Conservation (phyloP, 2,329 filamentous ascomycete genomes). For the Albifimbria verrucaria region DNA sequence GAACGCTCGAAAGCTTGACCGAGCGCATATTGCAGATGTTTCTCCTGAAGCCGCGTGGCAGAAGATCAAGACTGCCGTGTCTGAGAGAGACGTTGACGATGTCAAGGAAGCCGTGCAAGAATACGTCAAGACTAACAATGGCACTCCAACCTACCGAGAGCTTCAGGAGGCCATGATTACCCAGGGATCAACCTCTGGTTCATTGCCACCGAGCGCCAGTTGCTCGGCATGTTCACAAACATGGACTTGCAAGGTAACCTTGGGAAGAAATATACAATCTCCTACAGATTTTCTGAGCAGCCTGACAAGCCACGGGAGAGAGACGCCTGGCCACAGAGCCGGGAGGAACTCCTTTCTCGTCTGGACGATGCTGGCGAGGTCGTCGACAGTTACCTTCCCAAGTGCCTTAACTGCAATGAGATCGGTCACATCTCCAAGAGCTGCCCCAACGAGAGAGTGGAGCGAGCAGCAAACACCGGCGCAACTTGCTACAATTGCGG, state of each 20-base stretch:
- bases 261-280: conserved; percentile 61
- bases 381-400: conserved; percentile 54
- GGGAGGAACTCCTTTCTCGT: conserved; percentile 59
- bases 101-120: conserved; percentile 56
- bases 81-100: conserved; percentile 57
- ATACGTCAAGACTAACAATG: conserved; percentile 57
- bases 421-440: conserved; percentile 59
- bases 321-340: conserved; percentile 55
- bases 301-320: conserved; percentile 57
- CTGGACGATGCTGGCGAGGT: conserved; percentile 65
- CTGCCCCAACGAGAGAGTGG: conserved; percentile 56
- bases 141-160: conserved; percentile 54
- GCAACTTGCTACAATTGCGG: conserved; percentile 66
- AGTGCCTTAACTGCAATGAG: conserved; percentile 63
- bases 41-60: conserved; percentile 56
- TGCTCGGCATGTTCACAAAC: conserved; percentile 59
- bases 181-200: conserved; percentile 54
- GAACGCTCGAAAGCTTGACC: conserved; percentile 56
- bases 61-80: conserved; percentile 48
- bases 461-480: conserved; percentile 39
- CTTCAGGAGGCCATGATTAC: conserved; percentile 60
- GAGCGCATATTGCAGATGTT: conserved; percentile 45
- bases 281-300: conserved; percentile 57
- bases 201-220: conserved; percentile 58
- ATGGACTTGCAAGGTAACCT: conserved; percentile 71